These are phyloP conservation scores for Plantago major DNA, from an alignment of 257 asterid genomes.

Conservation along the genomic window DNA sequence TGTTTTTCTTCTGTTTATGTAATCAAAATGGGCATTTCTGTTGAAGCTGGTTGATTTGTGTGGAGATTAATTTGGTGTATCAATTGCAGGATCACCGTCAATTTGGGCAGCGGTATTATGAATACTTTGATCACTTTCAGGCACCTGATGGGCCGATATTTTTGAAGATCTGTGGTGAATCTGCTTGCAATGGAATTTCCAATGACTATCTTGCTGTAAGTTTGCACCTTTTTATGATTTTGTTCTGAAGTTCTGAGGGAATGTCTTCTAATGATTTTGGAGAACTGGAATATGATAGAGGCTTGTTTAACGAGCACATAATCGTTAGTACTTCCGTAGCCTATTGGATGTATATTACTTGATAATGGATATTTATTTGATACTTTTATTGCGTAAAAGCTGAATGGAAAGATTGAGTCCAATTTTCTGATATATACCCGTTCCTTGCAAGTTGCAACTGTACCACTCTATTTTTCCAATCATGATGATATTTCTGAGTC, in stretches of 20 bases:
- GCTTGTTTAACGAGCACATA: too few relatives aligned
- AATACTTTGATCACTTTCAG: constrained; percentile 73
- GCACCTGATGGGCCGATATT: constrained; percentile 84
- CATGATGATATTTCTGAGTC: constrained; percentile 25
- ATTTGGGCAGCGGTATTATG: constrained; percentile 80
- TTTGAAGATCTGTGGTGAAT: constrained; percentile 82
- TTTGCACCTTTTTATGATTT: constrained; percentile 10
- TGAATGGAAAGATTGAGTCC: constrained; percentile 5
- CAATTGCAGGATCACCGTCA: constrained; percentile 63
- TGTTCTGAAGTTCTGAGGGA: not conserved
- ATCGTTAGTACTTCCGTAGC: too few relatives aligned
- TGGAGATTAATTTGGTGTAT: not conserved
- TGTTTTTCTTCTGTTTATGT: too few relatives aligned
- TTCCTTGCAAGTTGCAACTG: constrained; percentile 12
- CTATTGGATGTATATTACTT: too few relatives aligned
- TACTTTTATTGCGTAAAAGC: too few relatives aligned
- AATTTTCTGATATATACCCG: not conserved
- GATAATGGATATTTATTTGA: too few relatives aligned
- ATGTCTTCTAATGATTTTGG: too few relatives aligned
- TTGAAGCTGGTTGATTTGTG: too few relatives aligned
- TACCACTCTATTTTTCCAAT: constrained; percentile 2
- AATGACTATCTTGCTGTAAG: constrained; percentile 81
- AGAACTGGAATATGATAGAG: too few relatives aligned
- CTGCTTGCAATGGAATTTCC: constrained; percentile 75
- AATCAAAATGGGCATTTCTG: not conserved